phyloP scores from a whole-genome alignment of 2,329 filamentous ascomycete genomes.

The Trichoderma gracile region DNA sequence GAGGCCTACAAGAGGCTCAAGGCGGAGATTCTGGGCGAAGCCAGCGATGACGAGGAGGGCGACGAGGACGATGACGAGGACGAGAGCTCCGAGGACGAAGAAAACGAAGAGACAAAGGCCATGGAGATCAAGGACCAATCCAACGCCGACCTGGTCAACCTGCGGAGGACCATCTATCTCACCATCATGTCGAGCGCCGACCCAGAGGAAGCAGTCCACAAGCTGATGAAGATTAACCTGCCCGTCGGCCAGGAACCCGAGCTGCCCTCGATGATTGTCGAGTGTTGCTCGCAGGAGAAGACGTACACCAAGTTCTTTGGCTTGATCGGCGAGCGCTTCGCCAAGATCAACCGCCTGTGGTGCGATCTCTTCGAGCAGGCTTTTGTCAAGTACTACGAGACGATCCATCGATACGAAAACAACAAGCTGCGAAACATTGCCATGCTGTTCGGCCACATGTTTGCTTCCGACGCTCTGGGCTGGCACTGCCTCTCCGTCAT shows the following conservation, averaged over 20 bases:
- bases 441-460: constrained; percentile 88
- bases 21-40: constrained; percentile 91
- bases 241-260: constrained; percentile 85
- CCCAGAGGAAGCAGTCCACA: constrained; percentile 96
- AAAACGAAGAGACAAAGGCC: constrained; percentile 75
- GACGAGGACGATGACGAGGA: constrained; percentile 59
- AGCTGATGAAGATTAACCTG: constrained; percentile 90
- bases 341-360: constrained; percentile 95
- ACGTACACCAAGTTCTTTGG: constrained; percentile 98
- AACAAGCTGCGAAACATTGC: constrained; percentile 94
- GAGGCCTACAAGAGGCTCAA: constrained; percentile 86
- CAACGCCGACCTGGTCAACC: constrained; percentile 91
- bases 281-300: constrained; percentile 94
- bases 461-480: constrained; percentile 83
- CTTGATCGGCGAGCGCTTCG: constrained; percentile 89
- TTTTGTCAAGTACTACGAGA: constrained; percentile 93
- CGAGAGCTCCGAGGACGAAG: constrained; percentile 71
- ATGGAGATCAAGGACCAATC: constrained; percentile 98
- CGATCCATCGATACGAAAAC: constrained; percentile 95
- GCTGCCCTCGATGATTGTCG: constrained; percentile 93
- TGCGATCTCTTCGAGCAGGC: constrained; percentile 86
- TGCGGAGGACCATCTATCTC: constrained; percentile 91
- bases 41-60: constrained; percentile 78
- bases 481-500: constrained; percentile 88
- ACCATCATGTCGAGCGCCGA: constrained; percentile 97